Conservation (phyloP, 2,329 filamentous ascomycete genomes). For the Pyrenophora tritici-repentis region DNA sequence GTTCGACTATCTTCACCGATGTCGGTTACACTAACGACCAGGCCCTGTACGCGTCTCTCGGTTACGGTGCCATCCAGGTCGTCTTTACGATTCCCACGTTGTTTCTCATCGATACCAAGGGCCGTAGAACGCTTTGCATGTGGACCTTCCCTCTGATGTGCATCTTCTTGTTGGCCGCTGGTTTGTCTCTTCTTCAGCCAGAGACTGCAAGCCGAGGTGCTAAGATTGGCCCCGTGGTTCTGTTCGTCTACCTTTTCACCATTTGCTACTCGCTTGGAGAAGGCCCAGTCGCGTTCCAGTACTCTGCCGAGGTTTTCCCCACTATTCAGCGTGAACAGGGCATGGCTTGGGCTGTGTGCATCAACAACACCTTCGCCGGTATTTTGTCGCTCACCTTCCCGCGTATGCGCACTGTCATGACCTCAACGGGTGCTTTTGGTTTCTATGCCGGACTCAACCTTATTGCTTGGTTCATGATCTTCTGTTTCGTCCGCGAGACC, state of each 20-base stretch:
- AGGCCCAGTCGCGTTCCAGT: constrained; percentile 58
- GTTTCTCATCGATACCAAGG: constrained; percentile 48
- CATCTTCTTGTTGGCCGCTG: constrained; percentile 43
- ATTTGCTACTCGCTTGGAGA: constrained; percentile 47
- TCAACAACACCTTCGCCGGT: constrained; percentile 52
- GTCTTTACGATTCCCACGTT: constrained; percentile 45
- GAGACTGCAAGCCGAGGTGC: constrained; percentile 21
- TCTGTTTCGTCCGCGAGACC: constrained; percentile 48
- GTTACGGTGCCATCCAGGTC: constrained; percentile 45
- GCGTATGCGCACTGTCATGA: constrained; percentile 47
- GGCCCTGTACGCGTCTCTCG: constrained; percentile 45
- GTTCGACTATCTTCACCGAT: constrained; percentile 71
- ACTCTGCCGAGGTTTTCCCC: constrained; percentile 47
- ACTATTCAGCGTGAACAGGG: constrained; percentile 48
- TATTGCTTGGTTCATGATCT: constrained; percentile 48
- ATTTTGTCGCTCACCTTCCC: constrained; percentile 48
- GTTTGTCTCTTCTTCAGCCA: constrained; percentile 42
- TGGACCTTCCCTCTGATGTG: constrained; percentile 47
- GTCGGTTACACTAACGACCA: constrained; percentile 35
- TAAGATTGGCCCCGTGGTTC: constrained; percentile 42
- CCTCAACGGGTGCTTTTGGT: constrained; percentile 46
- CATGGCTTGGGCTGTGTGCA: constrained; percentile 50
- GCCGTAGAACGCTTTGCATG: constrained; percentile 40
- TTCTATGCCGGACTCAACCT: constrained; percentile 51
- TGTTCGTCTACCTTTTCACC: constrained; percentile 27